A percentile compares a stretch with the other conserved stretches of the same genome.
phyloP scores from a whole-genome alignment of 2,329 filamentous ascomycete genomes.

The Didymella exigua region DNA sequence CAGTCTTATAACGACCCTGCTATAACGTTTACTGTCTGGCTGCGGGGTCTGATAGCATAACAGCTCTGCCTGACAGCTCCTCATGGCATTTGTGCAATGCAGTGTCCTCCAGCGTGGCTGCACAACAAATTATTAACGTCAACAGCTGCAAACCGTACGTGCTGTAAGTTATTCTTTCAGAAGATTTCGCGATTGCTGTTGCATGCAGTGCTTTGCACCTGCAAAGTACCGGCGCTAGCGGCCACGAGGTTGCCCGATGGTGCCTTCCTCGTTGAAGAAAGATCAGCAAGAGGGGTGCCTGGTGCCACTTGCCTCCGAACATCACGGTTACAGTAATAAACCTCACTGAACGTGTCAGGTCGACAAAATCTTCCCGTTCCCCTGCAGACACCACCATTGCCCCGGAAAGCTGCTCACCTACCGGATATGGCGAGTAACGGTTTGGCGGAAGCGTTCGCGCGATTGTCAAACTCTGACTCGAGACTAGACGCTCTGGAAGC shows the following conservation, averaged over 20 bases:
- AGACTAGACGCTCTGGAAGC: constrained; percentile 31
- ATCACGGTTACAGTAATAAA: not conserved
- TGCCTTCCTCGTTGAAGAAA: constrained; percentile 2
- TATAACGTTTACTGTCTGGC: constrained; percentile 12
- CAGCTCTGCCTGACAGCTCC: constrained; percentile 1
- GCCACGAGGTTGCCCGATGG: constrained; percentile 11
- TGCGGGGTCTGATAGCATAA: constrained; percentile 5
- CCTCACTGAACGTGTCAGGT: constrained; percentile 2
- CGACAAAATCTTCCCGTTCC: constrained; percentile 5
- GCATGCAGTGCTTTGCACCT: constrained; percentile 4
- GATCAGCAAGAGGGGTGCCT: constrained; percentile 9
- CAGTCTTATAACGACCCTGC: constrained; percentile 7
- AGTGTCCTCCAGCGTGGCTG: not conserved
- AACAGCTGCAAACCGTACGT: not conserved
- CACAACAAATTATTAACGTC: not conserved
- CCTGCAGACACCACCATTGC: not conserved
- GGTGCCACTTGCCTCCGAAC: not conserved
- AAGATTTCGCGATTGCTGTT: constrained; percentile 4
- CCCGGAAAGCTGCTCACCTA: not conserved
- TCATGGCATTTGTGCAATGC: constrained; percentile 8
- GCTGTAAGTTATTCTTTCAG: not conserved
- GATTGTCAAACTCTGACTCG: constrained; percentile 19
- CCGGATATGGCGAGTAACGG: constrained; percentile 2
- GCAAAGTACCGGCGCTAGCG: constrained; percentile 13
- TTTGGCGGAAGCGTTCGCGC: constrained; percentile 22